phyloP scores from a whole-genome alignment of 2,329 filamentous ascomycete species.

The Colletotrichum abscissum region DNA sequence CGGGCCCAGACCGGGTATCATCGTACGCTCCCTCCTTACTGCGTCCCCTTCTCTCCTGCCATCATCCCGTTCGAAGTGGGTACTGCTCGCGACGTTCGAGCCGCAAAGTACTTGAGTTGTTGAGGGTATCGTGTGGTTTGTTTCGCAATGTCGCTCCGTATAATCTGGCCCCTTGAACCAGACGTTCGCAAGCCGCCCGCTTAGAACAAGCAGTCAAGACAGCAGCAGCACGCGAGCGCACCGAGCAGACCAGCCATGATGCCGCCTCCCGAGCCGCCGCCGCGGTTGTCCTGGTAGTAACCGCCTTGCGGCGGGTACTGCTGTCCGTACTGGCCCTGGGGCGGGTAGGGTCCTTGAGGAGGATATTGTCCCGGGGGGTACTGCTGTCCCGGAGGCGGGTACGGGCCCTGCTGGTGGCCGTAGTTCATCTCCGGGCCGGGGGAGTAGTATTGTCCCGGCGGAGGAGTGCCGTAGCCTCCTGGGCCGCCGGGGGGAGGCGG shows the following conservation, averaged over 20 bases:
- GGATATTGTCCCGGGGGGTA: slow-evolving; percentile 45
- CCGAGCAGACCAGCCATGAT: slow-evolving; percentile 60
- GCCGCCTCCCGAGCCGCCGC: slow-evolving; percentile 45
- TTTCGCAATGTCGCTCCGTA: neutral
- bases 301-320: slow-evolving; percentile 41
- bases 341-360: slow-evolving; percentile 34
- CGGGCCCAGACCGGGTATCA: too few species aligned
- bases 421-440: slow-evolving; percentile 57
- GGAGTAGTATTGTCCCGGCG: slow-evolving; percentile 48
- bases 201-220: slow-evolving; percentile 68
- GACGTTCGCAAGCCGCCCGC: neutral
- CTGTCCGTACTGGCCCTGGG: slow-evolving; percentile 38
- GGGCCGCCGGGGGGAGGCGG: slow-evolving; percentile 43
- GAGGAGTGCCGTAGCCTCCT: slow-evolving; percentile 37
- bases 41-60: neutral
- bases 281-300: slow-evolving; percentile 44
- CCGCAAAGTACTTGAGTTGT: neutral
- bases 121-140: slow-evolving; percentile 23
- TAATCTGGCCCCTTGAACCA: neutral
- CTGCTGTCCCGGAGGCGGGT: slow-evolving; percentile 43
- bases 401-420: slow-evolving; percentile 46
- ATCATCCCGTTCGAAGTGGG: neutral
- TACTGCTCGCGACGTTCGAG: neutral
- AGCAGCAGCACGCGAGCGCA: slow-evolving; percentile 68
- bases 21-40: neutral